phyloP scores from a whole-genome alignment of 108 stramenopile species.

The Seminavis robusta region DNA sequence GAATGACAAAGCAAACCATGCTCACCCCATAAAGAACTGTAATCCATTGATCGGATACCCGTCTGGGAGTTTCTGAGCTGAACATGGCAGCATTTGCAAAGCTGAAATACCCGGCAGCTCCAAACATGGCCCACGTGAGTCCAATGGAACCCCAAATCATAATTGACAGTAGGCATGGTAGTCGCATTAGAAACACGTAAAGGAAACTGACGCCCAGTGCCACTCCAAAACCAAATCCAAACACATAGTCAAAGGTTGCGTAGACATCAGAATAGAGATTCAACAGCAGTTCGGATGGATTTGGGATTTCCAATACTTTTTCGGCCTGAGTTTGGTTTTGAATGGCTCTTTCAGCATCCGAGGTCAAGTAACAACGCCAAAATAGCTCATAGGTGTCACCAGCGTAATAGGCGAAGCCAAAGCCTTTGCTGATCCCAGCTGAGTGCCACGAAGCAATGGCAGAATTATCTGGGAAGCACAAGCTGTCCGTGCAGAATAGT shows the following conservation, averaged over 20 bases:
- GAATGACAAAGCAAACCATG: slow-evolving; percentile 54
- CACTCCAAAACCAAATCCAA: slow-evolving; percentile 81
- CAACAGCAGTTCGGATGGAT: slow-evolving; percentile 34
- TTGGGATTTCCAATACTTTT: slow-evolving; percentile 6
- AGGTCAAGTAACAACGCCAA: slow-evolving; percentile 50
- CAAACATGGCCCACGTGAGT: slow-evolving; percentile 55
- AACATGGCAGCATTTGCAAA: no score
- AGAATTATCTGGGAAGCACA: slow-evolving; percentile 40
- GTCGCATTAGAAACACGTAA: slow-evolving; percentile 72
- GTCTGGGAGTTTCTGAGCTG: no score
- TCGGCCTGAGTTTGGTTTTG: slow-evolving; percentile 11
- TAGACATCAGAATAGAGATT: slow-evolving; percentile 66
- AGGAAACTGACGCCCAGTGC: slow-evolving; percentile 61
- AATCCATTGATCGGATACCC: no score
- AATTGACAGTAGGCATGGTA: slow-evolving; percentile 71
- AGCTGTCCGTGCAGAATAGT: slow-evolving; percentile 31
- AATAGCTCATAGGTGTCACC: slow-evolving; percentile 53
- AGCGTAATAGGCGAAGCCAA: slow-evolving; percentile 65
- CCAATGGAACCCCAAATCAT: slow-evolving; percentile 84
- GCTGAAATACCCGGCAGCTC: slow-evolving; percentile 58
- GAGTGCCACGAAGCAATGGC: slow-evolving; percentile 33
- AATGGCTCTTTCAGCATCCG: slow-evolving; percentile 25
- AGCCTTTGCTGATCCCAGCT: slow-evolving; percentile 45
- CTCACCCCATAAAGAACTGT: no score
- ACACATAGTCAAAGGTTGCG: slow-evolving; percentile 46